Percentiles rank a stretch among this genome's conserved stretches.
Evolutionary conservation across 306 rosid genomes (phyloP).

Genomic region (Vigna trinervia): DNA sequence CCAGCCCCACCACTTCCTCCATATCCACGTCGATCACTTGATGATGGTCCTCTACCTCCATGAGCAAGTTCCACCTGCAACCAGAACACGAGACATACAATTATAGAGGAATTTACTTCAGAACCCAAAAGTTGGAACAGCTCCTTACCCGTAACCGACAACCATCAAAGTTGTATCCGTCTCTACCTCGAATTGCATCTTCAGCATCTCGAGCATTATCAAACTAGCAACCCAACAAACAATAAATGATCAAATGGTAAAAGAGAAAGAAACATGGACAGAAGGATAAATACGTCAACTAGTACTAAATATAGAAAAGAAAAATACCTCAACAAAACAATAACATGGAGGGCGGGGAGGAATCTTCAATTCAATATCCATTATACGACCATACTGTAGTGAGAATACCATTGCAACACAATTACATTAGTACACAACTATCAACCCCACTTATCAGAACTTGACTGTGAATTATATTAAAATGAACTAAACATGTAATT

Average conservation of each 20-base stretch:
- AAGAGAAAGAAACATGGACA: neutral
- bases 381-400: conserved; percentile 92
- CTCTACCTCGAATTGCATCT: conserved; percentile 95
- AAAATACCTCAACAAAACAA: conserved; percentile 92
- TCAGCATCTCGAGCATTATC: conserved; percentile 97
- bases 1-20: conserved; percentile 52
- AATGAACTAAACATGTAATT: neutral
- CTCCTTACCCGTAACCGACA: conserved; percentile 88
- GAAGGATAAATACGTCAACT: no score
- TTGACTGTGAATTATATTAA: neutral
- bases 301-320: neutral
- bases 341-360: conserved; percentile 98
- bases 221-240: conserved; percentile 61
- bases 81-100: conserved; percentile 28
- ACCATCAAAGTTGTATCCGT: conserved; percentile 98
- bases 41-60: conserved; percentile 96
- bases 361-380: conserved; percentile 93
- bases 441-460: conserved; percentile 15
- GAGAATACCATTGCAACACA: conserved; percentile 37
- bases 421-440: conserved; percentile 38
- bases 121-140: neutral
- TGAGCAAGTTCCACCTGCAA: conserved; percentile 98
- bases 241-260: conserved; percentile 3
- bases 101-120: neutral
- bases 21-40: conserved; percentile 92